Percentiles rank a stretch among this genome's conserved stretches.
Conservation (phyloP, 805 yeast genomes). For the Metschnikowia henanensis region DNA sequence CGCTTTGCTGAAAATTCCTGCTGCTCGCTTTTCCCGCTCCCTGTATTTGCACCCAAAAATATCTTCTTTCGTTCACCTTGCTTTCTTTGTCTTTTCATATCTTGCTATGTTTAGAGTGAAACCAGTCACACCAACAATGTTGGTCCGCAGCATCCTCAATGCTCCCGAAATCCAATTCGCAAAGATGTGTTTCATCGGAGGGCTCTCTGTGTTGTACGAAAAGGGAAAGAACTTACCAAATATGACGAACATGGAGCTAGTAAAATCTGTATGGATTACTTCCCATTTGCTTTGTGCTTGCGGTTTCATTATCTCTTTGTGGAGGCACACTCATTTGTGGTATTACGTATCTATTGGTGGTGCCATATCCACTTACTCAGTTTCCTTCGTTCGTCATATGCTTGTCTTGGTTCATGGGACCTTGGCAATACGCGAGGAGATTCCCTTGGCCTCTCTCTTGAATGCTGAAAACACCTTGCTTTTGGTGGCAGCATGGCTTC, state of each 20-base stretch:
- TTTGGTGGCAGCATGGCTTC: conserved; percentile 23
- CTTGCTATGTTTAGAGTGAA: conserved; percentile 16
- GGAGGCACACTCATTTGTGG: conserved; percentile 4
- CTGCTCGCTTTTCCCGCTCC: not conserved
- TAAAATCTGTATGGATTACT: conserved; percentile 13
- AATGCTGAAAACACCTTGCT: conserved; percentile 32
- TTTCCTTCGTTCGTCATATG: conserved; percentile 14
- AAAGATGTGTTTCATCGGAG: not conserved
- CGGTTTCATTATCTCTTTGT: conserved; percentile 11
- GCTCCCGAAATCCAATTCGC: conserved; percentile 14
- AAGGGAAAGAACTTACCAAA: conserved; percentile 8
- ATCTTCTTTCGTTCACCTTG: not conserved
- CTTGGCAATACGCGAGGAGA: conserved; percentile 6
- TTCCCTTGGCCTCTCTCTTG: conserved; percentile 23
- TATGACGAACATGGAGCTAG: conserved; percentile 10
- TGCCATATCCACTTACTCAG: conserved; percentile 15
- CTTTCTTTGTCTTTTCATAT: not conserved
- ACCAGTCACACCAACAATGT: conserved; percentile 17
- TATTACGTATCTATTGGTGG: conserved; percentile 15
- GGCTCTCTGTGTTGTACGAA: not conserved
- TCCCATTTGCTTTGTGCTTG: conserved; percentile 15
- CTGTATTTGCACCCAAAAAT: conserved; percentile 9
- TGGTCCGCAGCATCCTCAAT: conserved; percentile 7
- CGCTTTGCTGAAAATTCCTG: not conserved
- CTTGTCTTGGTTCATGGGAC: conserved; percentile 8